Percentiles rank a stretch among this genome's conserved stretches.
Conservation (phyloP, 108 stramenopile species). For the Seminavis robusta region DNA sequence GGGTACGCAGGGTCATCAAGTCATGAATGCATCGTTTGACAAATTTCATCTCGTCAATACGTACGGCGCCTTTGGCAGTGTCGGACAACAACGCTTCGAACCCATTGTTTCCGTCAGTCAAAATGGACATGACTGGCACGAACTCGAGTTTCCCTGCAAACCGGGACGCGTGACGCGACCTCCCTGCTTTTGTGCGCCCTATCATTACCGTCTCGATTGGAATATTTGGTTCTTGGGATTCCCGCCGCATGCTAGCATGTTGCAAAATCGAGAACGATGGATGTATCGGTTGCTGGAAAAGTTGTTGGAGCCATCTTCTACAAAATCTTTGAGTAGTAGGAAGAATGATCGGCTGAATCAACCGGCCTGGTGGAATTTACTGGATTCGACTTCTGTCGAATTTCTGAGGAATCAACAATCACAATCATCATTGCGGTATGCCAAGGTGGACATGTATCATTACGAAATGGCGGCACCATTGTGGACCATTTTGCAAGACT, state of each 20-base stretch:
- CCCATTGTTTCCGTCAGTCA: slow-evolving; percentile 48
- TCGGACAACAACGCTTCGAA: slow-evolving; percentile 55
- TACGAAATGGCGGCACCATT: slow-evolving; percentile 56
- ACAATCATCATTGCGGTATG: slow-evolving; percentile 16
- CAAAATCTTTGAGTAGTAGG: too few relatives aligned
- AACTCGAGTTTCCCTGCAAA: slow-evolving; percentile 76
- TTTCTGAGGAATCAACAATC: slow-evolving; percentile 5
- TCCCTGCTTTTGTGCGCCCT: slow-evolving; percentile 79
- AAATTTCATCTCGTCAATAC: slow-evolving; percentile 67
- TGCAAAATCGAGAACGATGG: slow-evolving; percentile 46
- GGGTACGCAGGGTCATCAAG: slow-evolving; percentile 35
- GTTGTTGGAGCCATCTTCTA: slow-evolving; percentile 18
- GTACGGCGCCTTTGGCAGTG: slow-evolving; percentile 73
- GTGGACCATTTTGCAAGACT: slow-evolving; percentile 22
- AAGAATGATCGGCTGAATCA: not conserved
- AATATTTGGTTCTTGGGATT: slow-evolving; percentile 72
- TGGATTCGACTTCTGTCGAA: slow-evolving; percentile 22
- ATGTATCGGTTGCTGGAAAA: slow-evolving; percentile 38
- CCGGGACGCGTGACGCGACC: slow-evolving; percentile 53
- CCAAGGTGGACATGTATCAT: slow-evolving; percentile 60
- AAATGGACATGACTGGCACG: slow-evolving; percentile 46
- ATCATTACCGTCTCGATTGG: slow-evolving; percentile 84
- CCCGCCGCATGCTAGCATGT: slow-evolving; percentile 43
- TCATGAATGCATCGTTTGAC: slow-evolving; percentile 67
- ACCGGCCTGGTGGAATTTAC: slow-evolving; percentile 34